A percentile compares a stretch with the other conserved stretches of the same genome.
Conservation (phyloP, 1,284 basidiomycete species). For the Vanrija sp. region DNA sequence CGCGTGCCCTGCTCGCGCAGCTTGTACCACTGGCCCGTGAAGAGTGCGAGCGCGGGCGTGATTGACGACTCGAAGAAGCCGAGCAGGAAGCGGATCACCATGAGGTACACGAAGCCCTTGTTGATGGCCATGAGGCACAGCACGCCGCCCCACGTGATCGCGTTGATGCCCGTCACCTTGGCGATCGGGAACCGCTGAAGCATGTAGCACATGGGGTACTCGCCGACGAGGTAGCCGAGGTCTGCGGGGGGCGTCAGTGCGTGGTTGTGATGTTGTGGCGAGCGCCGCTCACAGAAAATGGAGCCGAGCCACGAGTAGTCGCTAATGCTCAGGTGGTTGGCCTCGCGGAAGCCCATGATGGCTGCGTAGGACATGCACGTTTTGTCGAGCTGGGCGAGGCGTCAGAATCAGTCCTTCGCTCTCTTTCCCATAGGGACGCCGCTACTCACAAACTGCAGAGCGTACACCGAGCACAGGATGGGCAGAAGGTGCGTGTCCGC, state of each 20-base stretch:
- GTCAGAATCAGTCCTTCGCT: conserved; percentile 1
- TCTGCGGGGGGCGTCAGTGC: conserved; percentile 5
- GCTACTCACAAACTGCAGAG: conserved; percentile 4
- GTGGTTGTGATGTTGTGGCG: neutral
- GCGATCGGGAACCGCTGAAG: conserved; percentile 19
- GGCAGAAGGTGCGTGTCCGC: conserved; percentile 1
- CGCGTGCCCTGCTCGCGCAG: conserved; percentile 12
- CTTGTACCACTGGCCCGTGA: conserved; percentile 23
- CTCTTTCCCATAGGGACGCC: neutral
- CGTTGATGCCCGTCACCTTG: conserved; percentile 4
- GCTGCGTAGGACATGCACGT: conserved; percentile 7
- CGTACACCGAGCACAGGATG: neutral
- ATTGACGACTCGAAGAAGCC: conserved; percentile 15
- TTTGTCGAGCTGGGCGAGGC: conserved; percentile 5
- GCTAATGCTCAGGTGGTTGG: conserved; percentile 8
- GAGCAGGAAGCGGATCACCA: conserved; percentile 21
- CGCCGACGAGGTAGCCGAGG: conserved; percentile 20
- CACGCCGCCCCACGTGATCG: conserved; percentile 16
- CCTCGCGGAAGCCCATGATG: conserved; percentile 6
- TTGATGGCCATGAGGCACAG: conserved; percentile 19
- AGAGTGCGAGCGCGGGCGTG: conserved; percentile 15
- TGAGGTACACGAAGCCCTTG: conserved; percentile 11
- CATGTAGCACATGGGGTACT: conserved; percentile 20
- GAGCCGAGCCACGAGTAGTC: conserved; percentile 20
- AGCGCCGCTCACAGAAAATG: conserved; percentile 18